A percentile compares a stretch with the other conserved stretches of the same genome.
phyloP scores from a whole-genome alignment of 2,329 filamentous ascomycete species.

The Fusarium siculi region DNA sequence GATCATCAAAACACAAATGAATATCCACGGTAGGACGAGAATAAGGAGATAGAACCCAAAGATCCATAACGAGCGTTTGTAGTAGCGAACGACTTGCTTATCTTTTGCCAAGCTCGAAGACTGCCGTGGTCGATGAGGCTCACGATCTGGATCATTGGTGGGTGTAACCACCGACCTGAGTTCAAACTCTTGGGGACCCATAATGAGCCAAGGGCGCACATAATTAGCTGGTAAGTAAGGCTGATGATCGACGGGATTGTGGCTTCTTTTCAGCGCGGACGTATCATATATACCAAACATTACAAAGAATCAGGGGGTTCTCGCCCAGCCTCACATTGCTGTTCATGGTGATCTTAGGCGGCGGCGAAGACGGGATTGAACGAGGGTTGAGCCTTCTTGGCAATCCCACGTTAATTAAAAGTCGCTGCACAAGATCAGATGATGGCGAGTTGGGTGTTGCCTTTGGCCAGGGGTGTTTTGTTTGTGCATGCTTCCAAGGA shows the following conservation, averaged over 20 bases:
- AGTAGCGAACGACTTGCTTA: neutral
- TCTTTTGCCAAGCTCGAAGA: conserved; percentile 1
- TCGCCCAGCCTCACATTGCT: neutral
- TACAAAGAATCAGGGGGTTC: neutral
- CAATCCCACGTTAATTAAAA: neutral
- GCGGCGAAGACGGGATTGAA: neutral
- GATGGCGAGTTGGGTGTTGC: neutral
- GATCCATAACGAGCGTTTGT: neutral
- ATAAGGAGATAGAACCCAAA: conserved; percentile 2
- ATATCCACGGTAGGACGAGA: conserved; percentile 13
- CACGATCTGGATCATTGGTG: neutral
- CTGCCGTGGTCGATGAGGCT: neutral
- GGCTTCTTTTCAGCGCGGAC: neutral
- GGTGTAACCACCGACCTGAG: neutral
- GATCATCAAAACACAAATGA: conserved; percentile 27
- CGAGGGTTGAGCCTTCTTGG: neutral
- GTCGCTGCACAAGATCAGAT: neutral
- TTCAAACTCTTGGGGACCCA: neutral
- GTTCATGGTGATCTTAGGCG: neutral
- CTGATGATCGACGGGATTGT: neutral
- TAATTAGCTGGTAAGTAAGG: neutral
- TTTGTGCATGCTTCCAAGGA: neutral
- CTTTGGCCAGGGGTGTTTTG: neutral
- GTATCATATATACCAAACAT: neutral
- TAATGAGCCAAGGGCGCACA: neutral